Percentiles rank a stretch among this genome's conserved stretches.
Evolutionary conservation across 2,329 filamentous ascomycete species (phyloP).

Genomic region (Colletotrichum acutatum): DNA sequence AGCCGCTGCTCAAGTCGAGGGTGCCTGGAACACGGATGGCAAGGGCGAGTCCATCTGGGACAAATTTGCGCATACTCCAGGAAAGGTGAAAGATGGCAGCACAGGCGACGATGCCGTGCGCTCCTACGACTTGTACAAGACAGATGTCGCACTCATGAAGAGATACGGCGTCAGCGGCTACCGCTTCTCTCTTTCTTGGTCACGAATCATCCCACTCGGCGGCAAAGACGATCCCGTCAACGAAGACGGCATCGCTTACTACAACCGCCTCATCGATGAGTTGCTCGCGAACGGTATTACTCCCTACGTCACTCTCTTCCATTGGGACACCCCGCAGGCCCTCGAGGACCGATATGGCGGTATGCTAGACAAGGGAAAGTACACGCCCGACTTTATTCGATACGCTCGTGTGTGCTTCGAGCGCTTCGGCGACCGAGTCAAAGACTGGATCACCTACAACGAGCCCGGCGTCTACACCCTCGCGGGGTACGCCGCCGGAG

Average conservation of each 20-base stretch:
- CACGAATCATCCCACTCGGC: slow-evolving; percentile 71
- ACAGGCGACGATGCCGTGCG: slow-evolving; percentile 50
- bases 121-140: slow-evolving; percentile 54
- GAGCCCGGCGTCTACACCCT: slow-evolving; percentile 47
- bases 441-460: slow-evolving; percentile 64
- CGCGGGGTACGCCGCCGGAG: slow-evolving; percentile 48
- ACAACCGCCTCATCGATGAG: slow-evolving; percentile 70
- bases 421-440: slow-evolving; percentile 66
- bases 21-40: slow-evolving; percentile 53
- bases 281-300: slow-evolving; percentile 66
- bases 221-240: slow-evolving; percentile 72
- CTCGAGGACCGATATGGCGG: slow-evolving; percentile 70
- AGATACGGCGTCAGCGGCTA: slow-evolving; percentile 68
- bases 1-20: slow-evolving; percentile 53
- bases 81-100: slow-evolving; percentile 51
- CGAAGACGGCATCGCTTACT: slow-evolving; percentile 68
- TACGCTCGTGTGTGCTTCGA: slow-evolving; percentile 70
- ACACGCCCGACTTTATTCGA: slow-evolving; percentile 67
- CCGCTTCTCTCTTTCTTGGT: slow-evolving; percentile 74
- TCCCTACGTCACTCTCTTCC: slow-evolving; percentile 71
- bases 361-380: slow-evolving; percentile 70
- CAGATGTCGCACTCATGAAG: slow-evolving; percentile 70
- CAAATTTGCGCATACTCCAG: slow-evolving; percentile 49
- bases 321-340: slow-evolving; percentile 72
- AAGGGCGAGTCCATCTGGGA: slow-evolving; percentile 56